A percentile compares a stretch with the other conserved stretches of the same genome.
These are phyloP conservation scores for Grigorovia humatica DNA, from an alignment of 805 yeast genomes.

Conservation along the genomic window DNA sequence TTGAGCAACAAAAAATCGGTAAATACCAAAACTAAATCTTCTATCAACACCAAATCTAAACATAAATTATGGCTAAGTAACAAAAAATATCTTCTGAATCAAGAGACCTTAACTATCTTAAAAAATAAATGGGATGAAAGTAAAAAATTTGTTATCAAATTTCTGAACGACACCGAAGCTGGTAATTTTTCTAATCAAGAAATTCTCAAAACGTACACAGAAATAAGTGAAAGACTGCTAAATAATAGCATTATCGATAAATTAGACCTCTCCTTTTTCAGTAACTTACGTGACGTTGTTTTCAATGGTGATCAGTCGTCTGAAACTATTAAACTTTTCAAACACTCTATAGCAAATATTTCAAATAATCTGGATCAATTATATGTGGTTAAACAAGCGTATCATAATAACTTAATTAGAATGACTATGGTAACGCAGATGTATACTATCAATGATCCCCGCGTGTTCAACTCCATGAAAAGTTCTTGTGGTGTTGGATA, in stretches of 20 bases:
- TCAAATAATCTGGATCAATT: constrained; percentile 44
- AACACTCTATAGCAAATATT: constrained; percentile 20
- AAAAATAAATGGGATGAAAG: constrained; percentile 10
- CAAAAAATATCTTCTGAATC: constrained; percentile 14
- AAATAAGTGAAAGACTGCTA: constrained; percentile 20
- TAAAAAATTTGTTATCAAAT: constrained; percentile 5
- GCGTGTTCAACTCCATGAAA: constrained; percentile 52
- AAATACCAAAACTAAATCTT: constrained; percentile 23
- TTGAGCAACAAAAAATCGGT: constrained; percentile 23
- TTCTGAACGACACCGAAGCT: constrained; percentile 6
- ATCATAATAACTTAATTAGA: constrained; percentile 50
- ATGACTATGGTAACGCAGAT: constrained; percentile 60
- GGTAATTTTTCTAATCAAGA: constrained; percentile 8
- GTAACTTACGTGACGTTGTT: constrained; percentile 16
- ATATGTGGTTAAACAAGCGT: constrained; percentile 58
- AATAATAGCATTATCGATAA: constrained; percentile 23
- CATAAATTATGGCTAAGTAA: background rate
- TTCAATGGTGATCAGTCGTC: constrained; percentile 10
- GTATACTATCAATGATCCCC: constrained; percentile 63
- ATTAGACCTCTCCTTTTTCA: constrained; percentile 25
- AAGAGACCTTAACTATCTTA: constrained; percentile 14
- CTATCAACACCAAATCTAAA: constrained; percentile 2
- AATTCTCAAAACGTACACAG: constrained; percentile 23
- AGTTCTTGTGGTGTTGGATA: constrained; percentile 35
- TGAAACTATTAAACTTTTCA: constrained; percentile 24